Evolutionary conservation across 2,329 filamentous ascomycete genomes (phyloP), one percentile per base, ranked within the genome.

Genomic region (Aspergillus pseudoglaucus): DNA sequence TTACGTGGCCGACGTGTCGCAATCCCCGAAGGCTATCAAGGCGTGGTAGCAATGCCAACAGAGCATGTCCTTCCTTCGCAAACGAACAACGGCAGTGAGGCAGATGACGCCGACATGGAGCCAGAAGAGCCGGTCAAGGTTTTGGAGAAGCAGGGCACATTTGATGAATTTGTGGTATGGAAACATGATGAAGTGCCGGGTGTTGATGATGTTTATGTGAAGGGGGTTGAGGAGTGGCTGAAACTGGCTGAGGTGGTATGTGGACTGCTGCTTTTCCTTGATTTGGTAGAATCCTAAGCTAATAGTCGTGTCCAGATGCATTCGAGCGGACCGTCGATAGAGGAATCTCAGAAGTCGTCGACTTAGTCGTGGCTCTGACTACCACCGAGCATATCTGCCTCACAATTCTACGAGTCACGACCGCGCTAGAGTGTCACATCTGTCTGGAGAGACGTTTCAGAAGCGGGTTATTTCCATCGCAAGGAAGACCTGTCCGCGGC

Each of bases 91-190:
- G 62, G 67, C 32, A 74, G 76, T 2, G 63, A 72, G 1, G 60
- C 68, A 2, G 74, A 75, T 8, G 69, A 77, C 14, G 70, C 73
- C 1, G 71, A 75, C 2, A 71, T 73, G 14, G 60, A 71, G 37
- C 59, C 62, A 6, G 65, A 72, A 10, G 74, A 79, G 20, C 74
- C 79, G 1, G 78, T 81, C 8, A 75, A 74, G 17, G 70, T 77
- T 1, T 66, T 91, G 56, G 77, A 86, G 44, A 73, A 81, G 39
- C 74, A 83, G 17, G 83, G 82, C 1, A 75, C 75, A 14, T 96
- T 96, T 62, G 81, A 89, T 6, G 76, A 86, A 47, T 65, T 95
- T 44, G 70, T 88, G 3, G 77, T 95, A n/a, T 97, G 90, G 90
- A 84, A 80, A 0, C 90, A 95, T 65, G 90, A 93, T 56, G 67